Evolutionary conservation across 2,329 filamentous ascomycete genomes (phyloP).

Genomic region (Cryphonectria carpinicola): DNA sequence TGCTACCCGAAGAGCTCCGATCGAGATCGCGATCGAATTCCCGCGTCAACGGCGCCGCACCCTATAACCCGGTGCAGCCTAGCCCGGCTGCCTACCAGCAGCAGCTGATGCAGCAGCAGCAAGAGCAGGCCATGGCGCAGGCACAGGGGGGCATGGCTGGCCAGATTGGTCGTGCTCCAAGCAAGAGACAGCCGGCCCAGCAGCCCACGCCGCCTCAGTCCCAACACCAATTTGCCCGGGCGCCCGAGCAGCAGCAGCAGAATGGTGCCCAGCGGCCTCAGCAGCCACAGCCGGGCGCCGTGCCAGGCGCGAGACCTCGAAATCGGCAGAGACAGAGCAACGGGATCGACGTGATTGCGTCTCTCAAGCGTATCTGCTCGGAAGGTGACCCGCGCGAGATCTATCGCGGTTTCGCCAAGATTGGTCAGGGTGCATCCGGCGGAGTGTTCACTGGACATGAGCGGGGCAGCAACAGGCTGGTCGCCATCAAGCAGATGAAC

Average conservation of each 20-base stretch:
- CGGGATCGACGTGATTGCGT: slow-evolving; percentile 78
- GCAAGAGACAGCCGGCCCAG: slow-evolving; percentile 66
- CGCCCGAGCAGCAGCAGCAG: slow-evolving; percentile 35
- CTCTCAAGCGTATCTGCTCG: slow-evolving; percentile 87
- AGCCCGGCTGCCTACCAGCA: slow-evolving; percentile 59
- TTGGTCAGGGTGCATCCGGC: slow-evolving; percentile 95
- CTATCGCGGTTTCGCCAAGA: slow-evolving; percentile 88
- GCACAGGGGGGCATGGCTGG: slow-evolving; percentile 76
- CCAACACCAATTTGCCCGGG: slow-evolving; percentile 51
- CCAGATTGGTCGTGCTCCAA: slow-evolving; percentile 72
- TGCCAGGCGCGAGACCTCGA: slow-evolving; percentile 67
- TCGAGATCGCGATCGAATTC: slow-evolving; percentile 73
- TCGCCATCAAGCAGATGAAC: slow-evolving; percentile 99
- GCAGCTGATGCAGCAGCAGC: slow-evolving; percentile 76
- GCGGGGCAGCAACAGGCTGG: slow-evolving; percentile 78
- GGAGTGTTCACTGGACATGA: slow-evolving; percentile 94
- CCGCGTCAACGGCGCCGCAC: slow-evolving; percentile 46
- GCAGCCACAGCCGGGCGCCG: slow-evolving; percentile 41
- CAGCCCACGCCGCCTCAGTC: slow-evolving; percentile 56
- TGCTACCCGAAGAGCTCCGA: slow-evolving; percentile 69
- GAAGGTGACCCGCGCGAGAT: slow-evolving; percentile 86
- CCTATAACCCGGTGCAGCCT: slow-evolving; percentile 52
- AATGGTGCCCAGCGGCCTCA: slow-evolving; percentile 42
- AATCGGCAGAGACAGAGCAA: slow-evolving; percentile 79
- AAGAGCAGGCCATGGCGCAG: slow-evolving; percentile 80